Base-by-base conservation (phyloP, 2,329 filamentous ascomycete species). In the Aspergillus puulaauensis region DNA sequence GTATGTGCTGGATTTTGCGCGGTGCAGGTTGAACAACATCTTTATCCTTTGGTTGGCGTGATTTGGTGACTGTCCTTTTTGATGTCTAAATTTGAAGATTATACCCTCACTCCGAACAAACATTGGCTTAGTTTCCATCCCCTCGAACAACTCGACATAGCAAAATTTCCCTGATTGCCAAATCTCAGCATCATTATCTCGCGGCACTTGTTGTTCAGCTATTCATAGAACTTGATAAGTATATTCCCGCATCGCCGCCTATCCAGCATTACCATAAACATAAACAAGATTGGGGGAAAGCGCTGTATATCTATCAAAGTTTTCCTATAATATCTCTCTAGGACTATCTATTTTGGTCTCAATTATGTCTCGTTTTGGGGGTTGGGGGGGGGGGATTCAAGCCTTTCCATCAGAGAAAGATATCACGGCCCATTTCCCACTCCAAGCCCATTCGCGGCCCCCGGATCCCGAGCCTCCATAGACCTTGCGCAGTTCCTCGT, bases 381-480 rank as follows among this genome's bases (percentile, higher is more conserved):
- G 15, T 14, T n/a, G n/a, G n/a, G n/a, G 6, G 15, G 12, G 8
- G 12, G 8, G 4, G 3, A 50, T 33, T 58, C 43, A 61, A 41
- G 60, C 66, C 72, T 90, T 90, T 0, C 90, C 90, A 65, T 88
- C 83, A 46, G 83, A 91, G 68, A 93, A 91, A 31, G 90, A 92
- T 4, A 96, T 87, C n/a, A 98, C 91, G 6, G 93, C 93, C 90
- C 91, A 98, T 76, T 97, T 97, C 43, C 93, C 93, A 69, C 86
- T 90, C 93, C 93, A 98, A 0, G 91, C 93, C 93, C 93, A 98
- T 73, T 90, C 90, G 56, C 95, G 83, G 23, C 86, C 83, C 56
- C 73, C 89, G 74, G 64, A 83, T 60, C 91, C 87, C 15, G 87
- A 90, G 3, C 89, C 90, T 1, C 90, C 86, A 52, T 90, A 86